phyloP scores from a whole-genome alignment of 2,329 filamentous ascomycete species.

The Colletotrichum trifolii region DNA sequence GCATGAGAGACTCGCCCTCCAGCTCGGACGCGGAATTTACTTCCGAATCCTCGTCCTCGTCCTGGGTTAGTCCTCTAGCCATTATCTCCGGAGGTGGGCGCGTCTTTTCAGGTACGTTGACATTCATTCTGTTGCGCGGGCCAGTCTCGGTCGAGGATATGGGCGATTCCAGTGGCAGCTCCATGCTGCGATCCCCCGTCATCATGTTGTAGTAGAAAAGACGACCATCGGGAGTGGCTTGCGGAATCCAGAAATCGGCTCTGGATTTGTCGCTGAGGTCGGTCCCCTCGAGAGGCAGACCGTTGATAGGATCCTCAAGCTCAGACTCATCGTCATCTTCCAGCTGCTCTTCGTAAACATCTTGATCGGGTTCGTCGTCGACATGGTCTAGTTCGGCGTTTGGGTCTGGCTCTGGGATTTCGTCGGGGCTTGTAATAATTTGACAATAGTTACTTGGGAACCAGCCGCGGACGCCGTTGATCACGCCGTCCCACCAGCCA shows the following conservation, averaged over 20 bases:
- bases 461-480: constrained; percentile 96
- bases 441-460: constrained; percentile 99
- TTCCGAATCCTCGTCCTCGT: constrained; percentile 92
- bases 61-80: constrained; percentile 81
- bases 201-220: constrained; percentile 99
- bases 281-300: constrained; percentile 76
- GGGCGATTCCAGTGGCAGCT: constrained; percentile 92
- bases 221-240: constrained; percentile 91
- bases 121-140: constrained; percentile 88
- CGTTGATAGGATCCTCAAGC: constrained; percentile 64
- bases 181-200: constrained; percentile 94
- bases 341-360: constrained; percentile 73
- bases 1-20: constrained; percentile 78
- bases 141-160: constrained; percentile 83
- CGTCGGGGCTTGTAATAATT: constrained; percentile 80
- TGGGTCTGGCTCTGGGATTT: constrained; percentile 71
- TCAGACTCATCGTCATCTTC: constrained; percentile 76
- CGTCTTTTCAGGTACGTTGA: constrained; percentile 88
- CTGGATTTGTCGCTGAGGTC: constrained; percentile 76
- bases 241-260: constrained; percentile 98
- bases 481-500: constrained; percentile 99
- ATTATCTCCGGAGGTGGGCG: constrained; percentile 91
- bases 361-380: constrained; percentile 72
- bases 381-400: constrained; percentile 65
- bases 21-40: constrained; percentile 84